Base-by-base conservation (phyloP, 2,329 filamentous ascomycete species). In the Aspergillus costaricaensis region DNA sequence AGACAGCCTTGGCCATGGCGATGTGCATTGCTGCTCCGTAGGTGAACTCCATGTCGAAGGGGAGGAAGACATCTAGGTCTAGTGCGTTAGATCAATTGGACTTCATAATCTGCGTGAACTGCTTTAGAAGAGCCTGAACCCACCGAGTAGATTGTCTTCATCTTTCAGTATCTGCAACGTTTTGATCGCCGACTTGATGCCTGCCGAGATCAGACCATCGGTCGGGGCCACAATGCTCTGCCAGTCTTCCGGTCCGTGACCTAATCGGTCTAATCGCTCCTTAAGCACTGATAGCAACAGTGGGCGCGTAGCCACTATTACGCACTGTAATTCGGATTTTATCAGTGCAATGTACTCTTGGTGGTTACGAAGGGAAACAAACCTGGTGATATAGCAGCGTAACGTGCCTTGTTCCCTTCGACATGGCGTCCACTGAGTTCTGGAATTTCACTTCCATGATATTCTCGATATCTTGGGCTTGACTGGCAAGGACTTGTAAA, bases 171-270 rank as follows among this genome's bases (percentile, higher is more conserved):
- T 78, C 43, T 78, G 74, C 0, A 80, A 64, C 0, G 74, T 76
- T 51, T 79, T 80, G 3, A 69, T 65, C 0, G 78, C 77, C 0
- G 77, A 80, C 36, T 79, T 79, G 19, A 79, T 79, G 4, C 78
- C 76, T 0, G 74, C 77, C 0, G 72, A 74, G 7, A 80, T 77
- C 0, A 80, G 57, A 0, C 74, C 64, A 12, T 71, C 74, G 1
- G 76, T 78, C 1, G 70, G 71, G 2, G 65, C 66, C 0, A 79
- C 61, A 32, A 79, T 74, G 0, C 57, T 71, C 8, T 74, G 69
- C 36, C 74, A 74, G 27, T 77, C 70, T 25, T 76, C 70, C 2
- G 56, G 63, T 52, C 65, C 65, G 2, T 69, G 61, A 0, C 61
- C 63, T 0, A 76, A 58, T 6, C 68, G 71, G 0, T 77, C 72